Conservation (phyloP, 2,329 filamentous ascomycete genomes). For the Cordyceps cateniannulata region DNA sequence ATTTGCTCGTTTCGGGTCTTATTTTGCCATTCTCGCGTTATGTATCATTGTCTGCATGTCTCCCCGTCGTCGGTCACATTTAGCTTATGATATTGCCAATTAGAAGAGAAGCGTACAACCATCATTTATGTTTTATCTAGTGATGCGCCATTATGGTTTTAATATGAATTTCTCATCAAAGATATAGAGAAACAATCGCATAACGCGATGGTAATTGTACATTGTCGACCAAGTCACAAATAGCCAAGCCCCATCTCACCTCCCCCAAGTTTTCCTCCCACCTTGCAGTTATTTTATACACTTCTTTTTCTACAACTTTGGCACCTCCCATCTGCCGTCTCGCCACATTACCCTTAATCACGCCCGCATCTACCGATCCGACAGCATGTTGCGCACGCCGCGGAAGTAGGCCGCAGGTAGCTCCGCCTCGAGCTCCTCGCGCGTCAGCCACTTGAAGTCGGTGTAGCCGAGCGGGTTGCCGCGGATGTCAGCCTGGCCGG, state of each 20-base stretch:
- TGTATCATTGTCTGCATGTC: too few relatives aligned
- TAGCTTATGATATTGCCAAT: too few relatives aligned
- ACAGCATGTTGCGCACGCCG: constrained; percentile 75
- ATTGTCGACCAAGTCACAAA: neutral
- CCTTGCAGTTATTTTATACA: constrained; percentile 7
- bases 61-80: too few relatives aligned
- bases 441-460: constrained; percentile 90
- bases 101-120: too few relatives aligned
- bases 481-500: constrained; percentile 79
- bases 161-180: neutral
- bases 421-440: constrained; percentile 71
- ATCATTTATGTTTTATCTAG: neutral
- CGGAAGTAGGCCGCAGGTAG: constrained; percentile 65
- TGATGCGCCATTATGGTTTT: neutral
- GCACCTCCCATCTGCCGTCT: neutral
- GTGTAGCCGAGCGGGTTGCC: constrained; percentile 64
- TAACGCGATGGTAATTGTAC: constrained; percentile 2
- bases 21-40: neutral
- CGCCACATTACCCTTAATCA: neutral
- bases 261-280: neutral
- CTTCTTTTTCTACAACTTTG: neutral
- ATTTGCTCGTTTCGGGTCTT: neutral
- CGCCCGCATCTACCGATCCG: constrained; percentile 52
- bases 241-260: neutral
- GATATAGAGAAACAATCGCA: neutral